Evolutionary conservation across 2,329 filamentous ascomycete genomes (phyloP), one percentile per base, ranked within the genome.

Genomic region (Fusarium sarcochroum): DNA sequence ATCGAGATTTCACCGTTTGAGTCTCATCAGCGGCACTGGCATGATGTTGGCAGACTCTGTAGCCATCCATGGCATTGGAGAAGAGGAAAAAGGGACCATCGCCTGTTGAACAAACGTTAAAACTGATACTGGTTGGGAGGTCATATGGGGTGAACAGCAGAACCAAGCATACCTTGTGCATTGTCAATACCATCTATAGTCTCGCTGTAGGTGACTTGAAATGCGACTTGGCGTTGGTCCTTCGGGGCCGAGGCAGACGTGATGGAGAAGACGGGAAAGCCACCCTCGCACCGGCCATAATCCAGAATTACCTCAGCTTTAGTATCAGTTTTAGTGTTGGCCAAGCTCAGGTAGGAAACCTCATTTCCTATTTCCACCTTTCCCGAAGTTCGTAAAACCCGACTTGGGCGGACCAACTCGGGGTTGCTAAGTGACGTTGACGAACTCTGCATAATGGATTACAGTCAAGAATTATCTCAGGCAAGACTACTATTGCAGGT

Each of bases 1-100:
- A 48, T 2, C 52, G 35, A 18, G 52, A 23, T 6, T 37, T 59
- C 0, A 59, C 4, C 0, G 7, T 30, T n/a, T 58, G 56, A 1
- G 13, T 30, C 7, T 48, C 18, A 2, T 48, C 14, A 1, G 18
- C 35, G 7, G 13, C 11, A 2, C 3, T 2, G 13, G 27, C 41
- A 3, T 48, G 21, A 4, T 58, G 27, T 2, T 8, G 5, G 7
- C 56, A 58, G 4, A 30, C 52, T 13, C 56, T 23, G 3, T 59
- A 59, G 42, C 56, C 48, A 17, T 59, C 52, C 56, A 59, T 59
- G 0, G 56, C 56, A 4, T 59, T 59, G 2, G 56, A 41, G 27
- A 59, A 59, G 8, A 59, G 13, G 21, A 59, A 59, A 20, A 59
- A 59, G 4, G 52, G 52, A 2, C 56, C 56, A 27, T 59, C 56